Evolutionary conservation across 306 rosid species (phyloP), one percentile per base, ranked within the genome.

Genomic region (Prunus armeniaca): DNA sequence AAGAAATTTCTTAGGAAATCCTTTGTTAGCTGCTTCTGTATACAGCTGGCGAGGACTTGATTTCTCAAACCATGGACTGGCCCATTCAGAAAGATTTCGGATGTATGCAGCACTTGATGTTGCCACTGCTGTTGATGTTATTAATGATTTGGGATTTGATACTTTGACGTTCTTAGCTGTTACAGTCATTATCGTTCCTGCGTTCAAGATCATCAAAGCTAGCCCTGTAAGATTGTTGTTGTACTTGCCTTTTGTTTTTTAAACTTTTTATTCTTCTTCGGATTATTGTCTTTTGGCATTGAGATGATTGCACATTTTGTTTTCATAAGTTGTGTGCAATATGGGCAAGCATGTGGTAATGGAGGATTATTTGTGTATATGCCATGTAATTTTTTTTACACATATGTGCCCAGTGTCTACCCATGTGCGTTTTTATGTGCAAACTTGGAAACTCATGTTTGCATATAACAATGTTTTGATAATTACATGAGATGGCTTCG

Each of bases 91-190:
- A 78, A 76, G 91, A 80, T 81, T 82, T 11, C 81, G 30, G 52
- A 73, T 77, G 18, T 76, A n/a, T 81, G 88, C 86, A 56, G 62
- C 93, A 47, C 75, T 89, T 82, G 93, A 95, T 80, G 97, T 95
- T 84, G 90, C 96, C 50, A 75, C 76, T 43, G 96, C 87, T 63
- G 82, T 84, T 69, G 98, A 93, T 14, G 97, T 93, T 74, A 87
- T 95, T 65, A 90, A 92, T 83, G 99, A 95, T 89, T 81, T 93
- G 74, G 98, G 98, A 72, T 78, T 84, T 88, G 98, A 93, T 84
- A 93, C 98, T 67, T 82, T 93, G 87, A 93, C 96, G 60, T 89
- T 93, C 76, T 80, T 93, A 84, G 88, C 81, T 7, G 98, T 93
- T 78, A 93, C 93, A 20, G 97, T 93, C 82, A 25, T 91, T 65